Percentiles rank a stretch among this genome's conserved stretches.
phyloP scores from a whole-genome alignment of 495 filamentous ascomycete genomes.

The Cercophora samala region DNA sequence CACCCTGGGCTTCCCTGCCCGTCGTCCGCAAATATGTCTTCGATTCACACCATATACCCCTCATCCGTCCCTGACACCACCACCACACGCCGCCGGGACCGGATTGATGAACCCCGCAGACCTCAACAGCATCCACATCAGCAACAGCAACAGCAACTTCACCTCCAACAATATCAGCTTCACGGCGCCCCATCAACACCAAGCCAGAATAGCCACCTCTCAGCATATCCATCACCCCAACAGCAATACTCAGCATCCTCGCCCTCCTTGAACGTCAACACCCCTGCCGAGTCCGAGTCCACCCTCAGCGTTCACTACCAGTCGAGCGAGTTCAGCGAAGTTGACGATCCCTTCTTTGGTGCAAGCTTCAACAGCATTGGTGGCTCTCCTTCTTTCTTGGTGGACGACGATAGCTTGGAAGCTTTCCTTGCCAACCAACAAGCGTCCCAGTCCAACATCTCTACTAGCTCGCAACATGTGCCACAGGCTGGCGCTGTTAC shows the following conservation, averaged over 20 bases:
- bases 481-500: constrained; percentile 17
- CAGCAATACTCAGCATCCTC: constrained; percentile 40
- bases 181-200: constrained; percentile 18
- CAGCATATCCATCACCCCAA: constrained; percentile 40
- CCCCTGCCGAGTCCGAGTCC: constrained; percentile 42
- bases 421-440: constrained; percentile 10
- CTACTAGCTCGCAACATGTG: constrained; percentile 12
- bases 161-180: background rate
- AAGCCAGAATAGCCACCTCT: constrained; percentile 33
- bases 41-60: constrained; percentile 29
- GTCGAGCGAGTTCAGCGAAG: constrained; percentile 41
- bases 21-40: constrained; percentile 33
- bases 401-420: constrained; percentile 20
- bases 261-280: constrained; percentile 37
- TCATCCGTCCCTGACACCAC: constrained; percentile 28
- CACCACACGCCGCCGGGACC: constrained; percentile 24
- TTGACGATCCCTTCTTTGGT: constrained; percentile 43
- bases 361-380: constrained; percentile 37
- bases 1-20: constrained; percentile 15
- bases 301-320: constrained; percentile 42
- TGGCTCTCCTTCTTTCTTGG: constrained; percentile 38
- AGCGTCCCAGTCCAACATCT: constrained; percentile 17
- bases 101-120: constrained; percentile 29
- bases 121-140: constrained; percentile 18
- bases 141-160: background rate